phyloP scores from a whole-genome alignment of 1,284 basidiomycete genomes.

The Porodaedalea pini region DNA sequence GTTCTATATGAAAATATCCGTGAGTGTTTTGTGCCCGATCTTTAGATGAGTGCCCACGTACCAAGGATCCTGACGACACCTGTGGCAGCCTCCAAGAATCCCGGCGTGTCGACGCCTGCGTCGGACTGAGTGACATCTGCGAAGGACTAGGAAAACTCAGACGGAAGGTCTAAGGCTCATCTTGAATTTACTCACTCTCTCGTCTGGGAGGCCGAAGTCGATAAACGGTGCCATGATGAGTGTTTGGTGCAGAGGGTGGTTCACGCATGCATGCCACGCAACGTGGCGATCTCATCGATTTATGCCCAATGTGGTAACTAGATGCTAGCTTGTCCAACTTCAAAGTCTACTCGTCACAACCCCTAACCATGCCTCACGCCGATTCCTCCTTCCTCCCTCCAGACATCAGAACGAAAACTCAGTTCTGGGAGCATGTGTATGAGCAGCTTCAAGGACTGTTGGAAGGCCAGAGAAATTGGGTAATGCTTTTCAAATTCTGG shows the following conservation, averaged over 20 bases:
- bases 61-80: constrained; percentile 92
- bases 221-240: constrained; percentile 72
- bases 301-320: constrained; percentile 20
- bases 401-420: constrained; percentile 59
- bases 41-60: constrained; percentile 37
- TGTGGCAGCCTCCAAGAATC: constrained; percentile 87
- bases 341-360: background rate
- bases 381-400: constrained; percentile 72
- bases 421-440: constrained; percentile 77
- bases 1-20: constrained; percentile 47
- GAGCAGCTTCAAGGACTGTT: constrained; percentile 60
- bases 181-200: constrained; percentile 52
- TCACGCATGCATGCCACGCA: constrained; percentile 12
- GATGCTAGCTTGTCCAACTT: background rate
- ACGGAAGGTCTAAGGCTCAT: background rate
- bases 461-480: constrained; percentile 73
- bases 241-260: constrained; percentile 14
- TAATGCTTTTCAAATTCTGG: constrained; percentile 31
- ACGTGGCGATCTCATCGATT: constrained; percentile 30
- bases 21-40: constrained; percentile 1
- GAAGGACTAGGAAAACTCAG: constrained; percentile 65
- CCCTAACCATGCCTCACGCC: constrained; percentile 73
- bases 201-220: constrained; percentile 54
- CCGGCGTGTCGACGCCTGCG: constrained; percentile 82
- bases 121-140: constrained; percentile 86